Base-by-base conservation (phyloP, 306 rosid species). In the Quercus suber region DNA sequence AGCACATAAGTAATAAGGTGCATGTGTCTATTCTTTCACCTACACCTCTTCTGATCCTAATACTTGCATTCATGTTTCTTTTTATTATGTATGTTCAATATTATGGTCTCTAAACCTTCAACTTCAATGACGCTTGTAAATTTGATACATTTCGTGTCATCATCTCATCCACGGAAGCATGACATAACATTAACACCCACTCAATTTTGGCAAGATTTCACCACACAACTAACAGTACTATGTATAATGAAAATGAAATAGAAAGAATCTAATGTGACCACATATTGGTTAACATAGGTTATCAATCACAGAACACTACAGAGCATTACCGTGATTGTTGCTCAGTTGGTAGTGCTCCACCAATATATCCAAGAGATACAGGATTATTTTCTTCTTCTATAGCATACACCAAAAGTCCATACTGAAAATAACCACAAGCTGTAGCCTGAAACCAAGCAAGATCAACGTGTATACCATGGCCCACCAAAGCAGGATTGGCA, bases 381-480 rank as follows among this genome's bases (percentile, higher is more conserved):
- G 79, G 80, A 64, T 69, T 68, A 79, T 55, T 85, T 71, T 71
- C 85, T 70, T 83, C 90, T 75, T 93, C 93, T 78, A 85, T 17
- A 74, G 98, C 81, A 88, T 83, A 82, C 75, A 93, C 85, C 80
- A 91, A 81, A 31, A 96, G 87, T 78, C 99, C 99, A 89, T 96
- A 96, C 80, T 96, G 97, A 79, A 88, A 89, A 90, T 91, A 96
- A 83, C 97, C 97, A 88, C 87, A 87, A 85, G 87, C 81, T 56
- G 96, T 88, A 63, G 94, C 98, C 88, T 93, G 98, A 88, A 90
- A 93, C 90, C 94, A 88, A 63, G 93, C 98, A 82, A 96, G 96
- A 79, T 91, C 97, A 79, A 93, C 93, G 43, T 81, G 84, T 49
- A 93, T 84, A 76, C 96, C 91, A 81, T 89, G 89, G 85, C 41